Evolutionary conservation across 495 filamentous ascomycete species (phyloP), one percentile per base, ranked within the genome.

Genomic region (Trichoderma virens): DNA sequence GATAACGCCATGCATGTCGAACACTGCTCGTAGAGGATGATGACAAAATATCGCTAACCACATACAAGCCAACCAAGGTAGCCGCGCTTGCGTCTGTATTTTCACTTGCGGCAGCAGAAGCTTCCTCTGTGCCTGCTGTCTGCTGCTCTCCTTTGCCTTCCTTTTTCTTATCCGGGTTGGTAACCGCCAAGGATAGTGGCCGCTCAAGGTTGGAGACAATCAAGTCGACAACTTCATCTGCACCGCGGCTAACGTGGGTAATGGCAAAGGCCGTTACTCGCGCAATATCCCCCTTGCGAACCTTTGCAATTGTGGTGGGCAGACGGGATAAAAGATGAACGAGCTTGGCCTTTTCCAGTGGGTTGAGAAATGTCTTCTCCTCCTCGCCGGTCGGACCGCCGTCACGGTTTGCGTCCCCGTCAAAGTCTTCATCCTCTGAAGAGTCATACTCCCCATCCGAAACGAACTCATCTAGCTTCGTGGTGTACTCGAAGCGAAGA

Each of bases 191-290:
- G 2, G 89, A 86, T 56, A 92, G 85, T 0, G 92, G 92, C 56
- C 79, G 81, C 65, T 88, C 78, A 51, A 96, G 82, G 67, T 98
- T 98, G 0, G 85, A 80, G 0, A 94, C 83, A 32, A 98, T 87
- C 78, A 95, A 87, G 34, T 92, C 83, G 25, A 95, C 93, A 41
- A 97, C 86, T 78, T 98, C 94, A 63, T 95, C 90, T 8, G 90
- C 90, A 3, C 88, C 90, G 47, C 79, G 70, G 34, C 78, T 84
- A 2, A 90, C 90, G 71, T 97, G 90, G 2, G 88, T 88, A 66
- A 97, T 93, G 14, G 93, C 94, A 71, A 98, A 97, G 28, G 88
- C 83, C 3, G 92, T 93, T 3, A 97, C 79, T 4, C 92, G 83
- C 20, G 92, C 92, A 32, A 97, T 85, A 71, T 97, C 93, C 2